phyloP scores from a whole-genome alignment of 2,329 filamentous ascomycete species.

The Cercospora sojina region DNA sequence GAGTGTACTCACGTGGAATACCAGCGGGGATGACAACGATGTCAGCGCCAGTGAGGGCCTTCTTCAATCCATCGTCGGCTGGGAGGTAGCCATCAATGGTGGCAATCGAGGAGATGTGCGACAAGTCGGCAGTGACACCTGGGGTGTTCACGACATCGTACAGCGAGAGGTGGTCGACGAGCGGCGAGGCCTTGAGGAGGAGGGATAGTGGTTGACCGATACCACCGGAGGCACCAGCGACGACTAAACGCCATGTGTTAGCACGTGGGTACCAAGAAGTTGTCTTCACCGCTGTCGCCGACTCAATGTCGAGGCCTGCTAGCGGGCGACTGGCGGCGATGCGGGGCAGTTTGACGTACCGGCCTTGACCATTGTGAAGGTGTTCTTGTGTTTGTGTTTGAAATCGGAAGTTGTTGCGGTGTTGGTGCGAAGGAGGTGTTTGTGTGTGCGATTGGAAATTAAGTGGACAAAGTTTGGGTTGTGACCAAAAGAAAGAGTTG shows the following conservation, averaged over 20 bases:
- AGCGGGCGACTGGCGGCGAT: constrained; percentile 11
- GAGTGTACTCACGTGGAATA: constrained; percentile 71
- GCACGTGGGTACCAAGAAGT: constrained; percentile 7
- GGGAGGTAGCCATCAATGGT: constrained; percentile 87
- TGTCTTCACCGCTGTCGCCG: not conserved
- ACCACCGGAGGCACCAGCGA: constrained; percentile 95
- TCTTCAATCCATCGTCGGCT: constrained; percentile 75
- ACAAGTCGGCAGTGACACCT: constrained; percentile 92
- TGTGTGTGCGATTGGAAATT: constrained; percentile 12
- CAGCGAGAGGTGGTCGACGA: constrained; percentile 87
- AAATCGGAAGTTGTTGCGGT: constrained; percentile 7
- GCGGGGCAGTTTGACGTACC: constrained; percentile 23
- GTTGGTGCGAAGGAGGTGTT: not conserved
- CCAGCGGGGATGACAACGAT: constrained; percentile 96
- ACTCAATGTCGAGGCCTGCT: not conserved
- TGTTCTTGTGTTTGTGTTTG: constrained; percentile 4
- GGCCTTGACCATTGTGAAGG: constrained; percentile 35
- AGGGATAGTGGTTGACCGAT: constrained; percentile 99
- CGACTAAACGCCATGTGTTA: constrained; percentile 48
- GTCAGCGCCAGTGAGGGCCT: constrained; percentile 87
- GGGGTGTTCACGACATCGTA: constrained; percentile 99
- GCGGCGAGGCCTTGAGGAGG: constrained; percentile 85
- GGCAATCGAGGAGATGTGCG: constrained; percentile 90
- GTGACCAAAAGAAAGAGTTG: constrained; percentile 9
- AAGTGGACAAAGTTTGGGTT: not conserved